Conservation (phyloP, 1,139 yeast genomes). For the Hyphopichia wangnamkhiaoensis region DNA sequence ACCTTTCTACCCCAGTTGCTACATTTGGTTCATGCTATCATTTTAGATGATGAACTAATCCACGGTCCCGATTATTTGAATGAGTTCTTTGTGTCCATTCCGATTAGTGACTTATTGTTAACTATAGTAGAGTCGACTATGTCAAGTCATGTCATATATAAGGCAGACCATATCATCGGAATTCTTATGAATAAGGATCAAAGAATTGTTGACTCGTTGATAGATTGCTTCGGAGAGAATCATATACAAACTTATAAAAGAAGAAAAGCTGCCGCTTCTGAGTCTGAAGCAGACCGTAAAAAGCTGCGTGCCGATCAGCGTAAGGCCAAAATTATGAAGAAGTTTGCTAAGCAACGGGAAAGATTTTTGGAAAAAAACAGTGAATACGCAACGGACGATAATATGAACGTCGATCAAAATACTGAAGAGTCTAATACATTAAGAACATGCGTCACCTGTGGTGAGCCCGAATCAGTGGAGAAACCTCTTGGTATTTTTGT, state of each 20-base stretch:
- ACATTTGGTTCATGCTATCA: slow-evolving; percentile 66
- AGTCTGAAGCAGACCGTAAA: slow-evolving; percentile 45
- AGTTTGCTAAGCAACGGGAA: slow-evolving; percentile 44
- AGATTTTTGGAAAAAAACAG: slow-evolving; percentile 35
- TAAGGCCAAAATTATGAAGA: slow-evolving; percentile 39
- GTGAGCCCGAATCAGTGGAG: slow-evolving; percentile 50
- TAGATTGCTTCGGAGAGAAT: slow-evolving; percentile 58
- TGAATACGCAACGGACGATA: slow-evolving; percentile 14
- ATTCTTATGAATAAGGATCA: slow-evolving; percentile 48
- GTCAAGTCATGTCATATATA: slow-evolving; percentile 48
- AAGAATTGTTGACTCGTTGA: slow-evolving; percentile 50
- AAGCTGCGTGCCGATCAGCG: slow-evolving; percentile 42
- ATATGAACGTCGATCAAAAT: slow-evolving; percentile 10
- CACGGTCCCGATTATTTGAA: slow-evolving; percentile 42
- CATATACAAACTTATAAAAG: slow-evolving; percentile 45
- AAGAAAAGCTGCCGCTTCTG: slow-evolving; percentile 25
- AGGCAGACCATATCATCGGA: slow-evolving; percentile 59
- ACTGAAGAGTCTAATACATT: slow-evolving; percentile 10
- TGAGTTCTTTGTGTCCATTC: slow-evolving; percentile 50
- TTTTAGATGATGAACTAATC: slow-evolving; percentile 52
- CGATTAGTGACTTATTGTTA: slow-evolving; percentile 56
- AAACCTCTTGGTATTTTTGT: slow-evolving; percentile 59
- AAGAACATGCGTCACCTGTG: slow-evolving; percentile 67
- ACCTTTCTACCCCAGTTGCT: slow-evolving; percentile 58
- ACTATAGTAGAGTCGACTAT: slow-evolving; percentile 51